Evolutionary conservation across 768 basidiomycete genomes (phyloP).

Genomic region (Auricularia cornea): DNA sequence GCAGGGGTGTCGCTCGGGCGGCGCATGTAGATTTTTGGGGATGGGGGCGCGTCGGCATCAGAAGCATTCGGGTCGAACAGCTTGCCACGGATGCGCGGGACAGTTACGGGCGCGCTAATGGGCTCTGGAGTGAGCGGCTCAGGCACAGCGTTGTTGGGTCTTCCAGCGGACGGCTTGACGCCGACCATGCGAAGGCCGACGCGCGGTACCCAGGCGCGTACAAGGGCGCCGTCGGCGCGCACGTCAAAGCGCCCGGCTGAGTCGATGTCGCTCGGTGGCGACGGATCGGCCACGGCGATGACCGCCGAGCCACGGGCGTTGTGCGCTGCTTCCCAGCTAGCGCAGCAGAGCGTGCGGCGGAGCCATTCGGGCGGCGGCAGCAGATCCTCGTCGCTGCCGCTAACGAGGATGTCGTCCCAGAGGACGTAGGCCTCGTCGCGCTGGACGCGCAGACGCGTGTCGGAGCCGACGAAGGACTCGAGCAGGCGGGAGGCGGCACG

Average conservation of each 20-base stretch:
- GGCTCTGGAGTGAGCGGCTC: background rate
- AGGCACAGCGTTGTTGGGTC: background rate
- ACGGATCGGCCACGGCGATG: slow-evolving; percentile 46
- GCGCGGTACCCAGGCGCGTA: slow-evolving; percentile 58
- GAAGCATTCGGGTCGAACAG: background rate
- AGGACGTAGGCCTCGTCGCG: slow-evolving; percentile 73
- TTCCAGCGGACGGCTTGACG: slow-evolving; percentile 33
- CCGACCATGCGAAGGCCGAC: slow-evolving; percentile 45
- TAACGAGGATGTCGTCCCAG: slow-evolving; percentile 66
- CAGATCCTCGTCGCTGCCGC: slow-evolving; percentile 20
- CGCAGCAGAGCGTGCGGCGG: slow-evolving; percentile 75
- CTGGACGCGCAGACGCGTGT: slow-evolving; percentile 74
- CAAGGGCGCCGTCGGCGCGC: slow-evolving; percentile 39
- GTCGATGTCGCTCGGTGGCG: slow-evolving; percentile 14
- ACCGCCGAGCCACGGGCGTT: slow-evolving; percentile 36
- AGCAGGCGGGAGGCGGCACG: slow-evolving; percentile 82
- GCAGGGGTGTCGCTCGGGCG: background rate
- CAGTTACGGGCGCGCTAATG: background rate
- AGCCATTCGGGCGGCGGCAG: slow-evolving; percentile 71
- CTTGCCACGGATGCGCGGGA: background rate
- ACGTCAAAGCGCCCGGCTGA: slow-evolving; percentile 20
- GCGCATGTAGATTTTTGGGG: background rate
- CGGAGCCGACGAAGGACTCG: slow-evolving; percentile 78
- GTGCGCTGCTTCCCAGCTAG: slow-evolving; percentile 57
- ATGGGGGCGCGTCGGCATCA: background rate